Evolutionary conservation across 1,139 yeast species (phyloP).

Genomic region (Cylindricascospora bacillispora): DNA sequence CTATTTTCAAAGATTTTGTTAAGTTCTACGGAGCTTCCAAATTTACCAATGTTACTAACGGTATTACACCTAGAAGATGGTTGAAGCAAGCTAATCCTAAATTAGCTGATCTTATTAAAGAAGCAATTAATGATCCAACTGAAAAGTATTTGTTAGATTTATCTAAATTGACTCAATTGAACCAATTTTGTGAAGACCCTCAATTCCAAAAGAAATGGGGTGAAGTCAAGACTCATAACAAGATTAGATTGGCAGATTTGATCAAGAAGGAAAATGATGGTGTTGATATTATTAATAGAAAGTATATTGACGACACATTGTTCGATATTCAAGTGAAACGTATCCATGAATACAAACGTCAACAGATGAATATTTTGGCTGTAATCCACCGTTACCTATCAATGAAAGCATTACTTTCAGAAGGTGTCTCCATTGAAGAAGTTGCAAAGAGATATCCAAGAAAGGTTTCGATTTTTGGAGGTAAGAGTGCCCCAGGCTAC

Average conservation of each 20-base stretch:
- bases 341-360: constrained; percentile 92
- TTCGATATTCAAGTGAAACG: constrained; percentile 92
- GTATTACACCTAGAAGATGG: constrained; percentile 96
- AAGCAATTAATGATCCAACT: constrained; percentile 45
- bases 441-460: constrained; percentile 54
- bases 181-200: constrained; percentile 52
- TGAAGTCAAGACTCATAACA: constrained; percentile 56
- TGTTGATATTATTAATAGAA: constrained; percentile 44
- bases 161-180: constrained; percentile 54
- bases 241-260: constrained; percentile 54
- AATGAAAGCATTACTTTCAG: constrained; percentile 55
- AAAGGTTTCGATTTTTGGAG: constrained; percentile 77
- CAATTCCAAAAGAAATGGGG: constrained; percentile 64
- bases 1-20: constrained; percentile 85
- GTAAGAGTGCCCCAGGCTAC: constrained; percentile 95
- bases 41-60: constrained; percentile 87
- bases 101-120: constrained; percentile 58
- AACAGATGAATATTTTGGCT: constrained; percentile 84
- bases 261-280: constrained; percentile 52
- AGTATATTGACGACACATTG: constrained; percentile 43
- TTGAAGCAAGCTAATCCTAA: constrained; percentile 84
- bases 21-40: constrained; percentile 66
- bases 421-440: constrained; percentile 32
- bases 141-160: constrained; percentile 61
- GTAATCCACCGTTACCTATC: constrained; percentile 71